Percentiles rank a stretch among this genome's conserved stretches.
phyloP scores from a whole-genome alignment of 345 rosid genomes.

The Garcia nutans region DNA sequence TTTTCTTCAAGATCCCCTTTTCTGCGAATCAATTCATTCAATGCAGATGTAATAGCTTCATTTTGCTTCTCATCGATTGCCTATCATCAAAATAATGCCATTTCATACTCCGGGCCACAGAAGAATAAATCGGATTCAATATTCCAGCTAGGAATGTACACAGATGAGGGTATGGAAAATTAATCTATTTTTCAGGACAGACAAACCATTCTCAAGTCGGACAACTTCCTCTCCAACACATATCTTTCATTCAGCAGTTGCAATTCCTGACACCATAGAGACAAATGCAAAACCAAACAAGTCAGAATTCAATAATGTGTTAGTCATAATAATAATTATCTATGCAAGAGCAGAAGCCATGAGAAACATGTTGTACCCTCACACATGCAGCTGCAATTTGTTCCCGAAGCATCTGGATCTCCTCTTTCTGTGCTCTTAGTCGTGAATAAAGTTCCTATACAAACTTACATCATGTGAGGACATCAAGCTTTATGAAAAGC shows the following conservation, averaged over 20 bases:
- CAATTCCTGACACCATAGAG: slow-evolving; percentile 62
- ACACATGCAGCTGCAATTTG: slow-evolving; percentile 67
- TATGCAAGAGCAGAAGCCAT: slow-evolving; percentile 8
- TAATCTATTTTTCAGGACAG: slow-evolving; percentile 13
- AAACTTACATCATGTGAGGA: slow-evolving; percentile 22
- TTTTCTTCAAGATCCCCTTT: slow-evolving; percentile 86
- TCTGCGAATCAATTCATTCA: slow-evolving; percentile 66
- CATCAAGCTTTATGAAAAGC: slow-evolving; percentile 16
- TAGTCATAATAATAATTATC: background rate
- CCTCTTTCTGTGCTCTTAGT: slow-evolving; percentile 62
- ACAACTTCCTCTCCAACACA: slow-evolving; percentile 73
- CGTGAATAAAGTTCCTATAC: slow-evolving; percentile 61
- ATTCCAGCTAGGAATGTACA: slow-evolving; percentile 9
- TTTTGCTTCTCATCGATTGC: slow-evolving; percentile 89
- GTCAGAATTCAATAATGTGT: slow-evolving; percentile 14
- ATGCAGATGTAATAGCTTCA: slow-evolving; percentile 72
- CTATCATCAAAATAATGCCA: slow-evolving; percentile 42
- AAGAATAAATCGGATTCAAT: slow-evolving; percentile 21
- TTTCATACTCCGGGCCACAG: slow-evolving; percentile 15
- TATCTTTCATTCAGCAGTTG: slow-evolving; percentile 75
- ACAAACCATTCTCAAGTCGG: slow-evolving; percentile 93
- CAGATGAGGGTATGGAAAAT: background rate
- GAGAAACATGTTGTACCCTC: slow-evolving; percentile 47
- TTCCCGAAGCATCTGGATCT: slow-evolving; percentile 75
- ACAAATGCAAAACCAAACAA: slow-evolving; percentile 8